Evolutionary conservation across 495 filamentous ascomycete genomes (phyloP), one percentile per base, ranked within the genome.

Genomic region (Penicillium ucsense): DNA sequence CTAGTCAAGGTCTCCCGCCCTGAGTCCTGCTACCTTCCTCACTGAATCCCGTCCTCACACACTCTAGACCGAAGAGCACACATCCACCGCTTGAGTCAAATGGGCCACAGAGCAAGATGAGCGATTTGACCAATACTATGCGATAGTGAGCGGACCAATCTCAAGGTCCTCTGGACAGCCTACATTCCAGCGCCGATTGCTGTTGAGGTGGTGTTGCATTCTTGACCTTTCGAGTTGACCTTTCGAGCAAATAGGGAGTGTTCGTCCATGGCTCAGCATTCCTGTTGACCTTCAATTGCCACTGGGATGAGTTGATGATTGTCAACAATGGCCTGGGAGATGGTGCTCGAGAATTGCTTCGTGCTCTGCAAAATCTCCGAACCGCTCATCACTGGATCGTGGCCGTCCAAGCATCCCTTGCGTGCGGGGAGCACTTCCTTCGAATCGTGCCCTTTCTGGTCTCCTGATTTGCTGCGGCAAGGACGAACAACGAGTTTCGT

Each of bases 391-490:
- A 68, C 65, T 68, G 64, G 66, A 59, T 63, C 61, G 64, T 69
- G 62, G 20, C 60, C 54, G 58, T 57, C 50, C 55, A 40, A 53
- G 37, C 46, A 59, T 60, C 66, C 69, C 70, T 73, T 73, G 70
- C 70, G 60, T 70, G 50, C 46, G 33, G 45, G 20, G n/a, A 48
- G 43, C 48, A 53, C 47, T 55, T 59, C 53, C 49, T 59, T 58
- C 59, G 57, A 59, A 62, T 64, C 61, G 56, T 55, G 54, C 56
- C 59, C 55, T 61, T 57, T 61, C 62, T 62, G 55, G 53, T 55
- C 57, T 66, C 64, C 66, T 71, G 65, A 73, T 71, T 71, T 65
- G 62, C 62, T 61, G 61, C 61, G 48, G 56, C 63, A 64, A 61
- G 62, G 61, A 62, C 48, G 49, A 59, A 50, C 50, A 50, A 53